Evolutionary conservation across 345 rosid species (phyloP), one percentile per base, ranked within the genome.

Genomic region (Eucalyptus erythrocorys): DNA sequence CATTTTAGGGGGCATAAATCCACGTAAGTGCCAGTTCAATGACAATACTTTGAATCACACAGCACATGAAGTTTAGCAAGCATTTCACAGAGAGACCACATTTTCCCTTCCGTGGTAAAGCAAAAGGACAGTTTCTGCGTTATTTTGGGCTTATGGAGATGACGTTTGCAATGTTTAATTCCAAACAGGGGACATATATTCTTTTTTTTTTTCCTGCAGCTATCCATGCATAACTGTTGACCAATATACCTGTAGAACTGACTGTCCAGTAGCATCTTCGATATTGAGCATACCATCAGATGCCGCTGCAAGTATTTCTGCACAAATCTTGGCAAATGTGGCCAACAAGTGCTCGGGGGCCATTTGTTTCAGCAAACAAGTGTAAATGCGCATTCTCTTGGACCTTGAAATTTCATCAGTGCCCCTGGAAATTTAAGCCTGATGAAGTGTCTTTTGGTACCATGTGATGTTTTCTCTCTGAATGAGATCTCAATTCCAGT

Each of bases 311-410:
- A 95, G 99, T 90, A 98, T 93, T 92, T 98, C 99, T 17, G 97
- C 96, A 89, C 99, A 98, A 87, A 97, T 91, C 93, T 97, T 96
- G 34, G 99, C 98, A 88, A 97, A 96, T 55, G 99, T 96, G 55
- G 99, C 99, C 90, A 97, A 89, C 51, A 96, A 95, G 90, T 96
- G 99, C 91, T 96, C 99, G 24, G 99, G 98, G 85, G 97, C 98
- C 99, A 97, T 97, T 95, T 97, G 99, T 90, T 95, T 96, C 89
- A 97, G 94, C 92, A 97, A 90, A 66, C 97, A 94, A 87, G 92
- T 85, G 88, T 96, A 97, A 61, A 96, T 94, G 80, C 89, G 96
- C 99, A 96, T 97, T 90, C 99, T 94, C 90, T 95, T 97, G 53
- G 98, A 93, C 92, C 96, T 94, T 48, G 97, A 91, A 64, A 61